Conservation (phyloP, 495 filamentous ascomycete genomes). For the Podospora tetraspora region DNA sequence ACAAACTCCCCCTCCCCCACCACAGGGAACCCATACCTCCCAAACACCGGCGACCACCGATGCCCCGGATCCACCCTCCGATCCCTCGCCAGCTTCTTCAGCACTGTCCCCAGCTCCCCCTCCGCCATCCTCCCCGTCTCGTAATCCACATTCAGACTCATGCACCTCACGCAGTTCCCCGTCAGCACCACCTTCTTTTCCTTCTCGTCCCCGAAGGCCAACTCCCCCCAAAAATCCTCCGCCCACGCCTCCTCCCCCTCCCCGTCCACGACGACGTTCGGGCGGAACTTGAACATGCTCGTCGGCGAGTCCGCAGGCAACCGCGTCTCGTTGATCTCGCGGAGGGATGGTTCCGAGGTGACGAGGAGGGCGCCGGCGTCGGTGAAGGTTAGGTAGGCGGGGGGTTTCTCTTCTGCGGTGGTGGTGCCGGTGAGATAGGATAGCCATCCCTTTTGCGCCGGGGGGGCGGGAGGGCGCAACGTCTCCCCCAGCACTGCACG, state of each 20-base stretch:
- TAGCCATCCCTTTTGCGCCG: constrained; percentile 27
- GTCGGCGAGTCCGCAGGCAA: constrained; percentile 51
- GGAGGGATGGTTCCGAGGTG: constrained; percentile 62
- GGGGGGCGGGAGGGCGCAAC: constrained; percentile 26
- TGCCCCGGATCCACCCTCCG: constrained; percentile 68
- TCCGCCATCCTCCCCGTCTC: constrained; percentile 59
- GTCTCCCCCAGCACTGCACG: constrained; percentile 59
- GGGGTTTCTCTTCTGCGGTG: constrained; percentile 11
- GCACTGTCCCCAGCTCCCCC: constrained; percentile 58
- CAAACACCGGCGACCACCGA: constrained; percentile 78
- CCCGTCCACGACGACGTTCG: constrained; percentile 71
- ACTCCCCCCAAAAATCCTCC: constrained; percentile 81
- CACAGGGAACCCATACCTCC: constrained; percentile 67
- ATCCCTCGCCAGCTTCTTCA: constrained; percentile 75
- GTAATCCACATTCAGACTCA: constrained; percentile 79
- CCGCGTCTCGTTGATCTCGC: constrained; percentile 53
- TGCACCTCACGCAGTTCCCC: constrained; percentile 77
- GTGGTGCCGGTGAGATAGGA: too few relatives aligned
- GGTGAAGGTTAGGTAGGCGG: constrained; percentile 59
- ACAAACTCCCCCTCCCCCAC: constrained; percentile 31
- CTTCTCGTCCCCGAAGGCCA: constrained; percentile 36
- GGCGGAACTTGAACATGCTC: constrained; percentile 75
- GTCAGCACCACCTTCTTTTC: constrained; percentile 54
- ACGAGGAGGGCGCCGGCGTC: constrained; percentile 77
- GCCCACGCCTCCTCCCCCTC: constrained; percentile 57